Evolutionary conservation across 129 eudicot species (phyloP), one percentile per base, ranked within the genome.

Genomic region (Deinandra increscens): DNA sequence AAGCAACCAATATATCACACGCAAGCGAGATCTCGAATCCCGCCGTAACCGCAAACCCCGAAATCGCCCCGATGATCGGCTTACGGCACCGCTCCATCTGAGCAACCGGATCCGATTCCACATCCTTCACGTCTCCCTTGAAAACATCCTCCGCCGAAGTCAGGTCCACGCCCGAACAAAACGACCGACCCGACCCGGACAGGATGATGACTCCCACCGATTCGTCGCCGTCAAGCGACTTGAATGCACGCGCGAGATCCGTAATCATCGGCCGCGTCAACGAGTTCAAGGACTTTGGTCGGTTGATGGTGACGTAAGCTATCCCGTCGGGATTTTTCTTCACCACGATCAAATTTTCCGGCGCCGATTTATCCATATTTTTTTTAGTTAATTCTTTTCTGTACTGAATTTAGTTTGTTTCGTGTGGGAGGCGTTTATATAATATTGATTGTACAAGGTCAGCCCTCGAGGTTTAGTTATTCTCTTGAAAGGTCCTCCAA

Each of bases 1-100:
- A 82, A 67, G 99, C 99, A 49, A 94, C 83, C 66, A 89, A 66
- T 17, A 87, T 13, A 84, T 90, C 99, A 75, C 97, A 94, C 69
- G 97, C 97, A 38, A 94, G 81, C 11, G 97, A 79, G 60, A 94
- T 94, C 85, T 94, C 99, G 45, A 94, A 89, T 10, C 99, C 99
- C 7, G 96, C 99, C 50, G 99, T 94, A n/a, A 90, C 80, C 10
- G 99, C 97, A 44, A 89, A 94, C 56, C 99, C 99, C 36, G 73
- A 68, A 13, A 94, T 71, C 3, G 99, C 99, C 17, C 97, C 99
- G 20, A 94, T 85, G 2, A 94, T 94, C 14, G 88, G 89, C 54
- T 90, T 94, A 73, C 77, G 70, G 59, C 99, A 94, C 69, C 73
- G 81, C 80, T 90, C 97, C 97, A 94, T 94, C 69, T 94, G 99